A percentile compares a stretch with the other conserved stretches of the same genome.
Conservation (phyloP, 176 grass and related monocot species). For the Oryza longistaminata region DNA sequence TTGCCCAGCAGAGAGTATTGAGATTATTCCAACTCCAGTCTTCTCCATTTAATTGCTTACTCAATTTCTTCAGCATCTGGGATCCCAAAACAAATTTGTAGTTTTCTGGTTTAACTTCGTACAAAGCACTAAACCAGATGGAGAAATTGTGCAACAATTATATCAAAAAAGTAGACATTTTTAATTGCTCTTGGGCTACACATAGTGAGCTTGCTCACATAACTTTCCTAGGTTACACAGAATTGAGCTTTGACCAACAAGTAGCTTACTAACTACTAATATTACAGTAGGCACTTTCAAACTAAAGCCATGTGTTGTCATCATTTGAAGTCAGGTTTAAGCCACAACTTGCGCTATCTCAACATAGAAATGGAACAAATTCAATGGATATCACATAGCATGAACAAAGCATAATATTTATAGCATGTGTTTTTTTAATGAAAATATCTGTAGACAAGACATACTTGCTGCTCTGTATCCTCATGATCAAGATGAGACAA, state of each 20-base stretch:
- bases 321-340: constrained; percentile 13
- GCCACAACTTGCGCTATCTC: constrained; percentile 6
- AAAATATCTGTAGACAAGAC: not conserved
- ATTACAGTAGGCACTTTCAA: not conserved
- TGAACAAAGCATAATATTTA: not conserved
- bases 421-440: constrained; percentile 9
- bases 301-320: not conserved
- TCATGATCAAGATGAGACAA: constrained; percentile 97
- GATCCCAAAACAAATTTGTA: constrained; percentile 31
- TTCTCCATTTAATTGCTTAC: constrained; percentile 96
- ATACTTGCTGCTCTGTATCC: constrained; percentile 99
- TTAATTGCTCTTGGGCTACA: not conserved
- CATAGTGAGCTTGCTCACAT: not conserved
- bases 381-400: not conserved
- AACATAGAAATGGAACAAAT: not conserved
- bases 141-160: not conserved
- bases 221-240: not conserved
- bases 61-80: constrained; percentile 97
- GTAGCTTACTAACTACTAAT: not conserved
- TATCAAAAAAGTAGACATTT: not conserved
- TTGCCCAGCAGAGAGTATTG: constrained; percentile 98
- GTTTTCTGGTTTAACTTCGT: constrained; percentile 1
- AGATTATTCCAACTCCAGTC: constrained; percentile 99
- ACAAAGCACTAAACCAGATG: constrained; percentile 4
- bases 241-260: not conserved